Conservation (phyloP, 345 rosid species). For the Gossypium anomalum region DNA sequence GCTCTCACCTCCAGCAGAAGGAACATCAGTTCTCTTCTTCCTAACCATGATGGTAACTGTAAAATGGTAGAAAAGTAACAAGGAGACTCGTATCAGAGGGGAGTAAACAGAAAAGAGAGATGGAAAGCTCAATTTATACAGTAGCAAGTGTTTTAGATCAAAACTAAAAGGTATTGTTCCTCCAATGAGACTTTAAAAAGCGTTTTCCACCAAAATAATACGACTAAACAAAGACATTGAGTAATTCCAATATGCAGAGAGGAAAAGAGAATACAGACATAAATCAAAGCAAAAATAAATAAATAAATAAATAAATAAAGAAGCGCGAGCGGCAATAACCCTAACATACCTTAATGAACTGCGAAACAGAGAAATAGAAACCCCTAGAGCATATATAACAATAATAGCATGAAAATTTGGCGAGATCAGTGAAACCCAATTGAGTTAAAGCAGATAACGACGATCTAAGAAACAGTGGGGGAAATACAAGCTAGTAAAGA, state of each 20-base stretch:
- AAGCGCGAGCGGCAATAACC: background rate
- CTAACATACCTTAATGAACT: background rate
- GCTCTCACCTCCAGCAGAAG: constrained; percentile 61
- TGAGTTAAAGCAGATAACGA: background rate
- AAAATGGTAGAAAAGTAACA: background rate
- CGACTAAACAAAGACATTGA: background rate
- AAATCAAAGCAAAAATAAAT: background rate
- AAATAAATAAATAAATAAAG: background rate
- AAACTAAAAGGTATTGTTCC: background rate
- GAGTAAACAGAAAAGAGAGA: background rate
- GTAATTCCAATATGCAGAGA: background rate
- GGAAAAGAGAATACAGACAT: background rate
- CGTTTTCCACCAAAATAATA: background rate
- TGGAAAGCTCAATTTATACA: background rate
- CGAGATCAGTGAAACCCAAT: constrained; percentile 4
- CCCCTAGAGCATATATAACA: background rate
- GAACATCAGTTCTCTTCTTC: constrained; percentile 64
- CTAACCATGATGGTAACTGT: constrained; percentile 56
- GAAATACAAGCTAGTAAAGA: background rate
- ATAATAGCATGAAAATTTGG: background rate
- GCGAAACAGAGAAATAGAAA: background rate
- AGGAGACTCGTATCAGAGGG: background rate
- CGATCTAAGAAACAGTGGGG: background rate
- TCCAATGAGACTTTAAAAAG: background rate
- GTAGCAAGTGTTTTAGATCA: background rate